Percentiles rank a stretch among this genome's conserved stretches.
phyloP scores from a whole-genome alignment of 2,329 filamentous ascomycete species.

The Phoma sp. region DNA sequence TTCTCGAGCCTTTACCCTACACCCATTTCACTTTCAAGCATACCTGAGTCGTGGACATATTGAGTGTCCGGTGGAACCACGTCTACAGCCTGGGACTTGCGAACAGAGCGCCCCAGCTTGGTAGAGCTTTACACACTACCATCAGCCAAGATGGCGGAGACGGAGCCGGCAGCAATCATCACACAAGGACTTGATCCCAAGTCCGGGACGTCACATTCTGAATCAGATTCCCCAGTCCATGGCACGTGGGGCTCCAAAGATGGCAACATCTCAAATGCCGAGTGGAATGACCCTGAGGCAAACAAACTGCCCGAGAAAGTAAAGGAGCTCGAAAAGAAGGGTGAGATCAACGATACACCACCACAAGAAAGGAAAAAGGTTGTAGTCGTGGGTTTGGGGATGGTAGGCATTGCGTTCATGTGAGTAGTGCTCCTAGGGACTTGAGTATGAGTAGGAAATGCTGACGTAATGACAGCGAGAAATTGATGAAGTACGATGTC shows the following conservation, averaged over 20 bases:
- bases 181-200: constrained; percentile 44
- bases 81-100: background rate
- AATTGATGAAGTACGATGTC: constrained; percentile 83
- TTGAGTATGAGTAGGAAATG: background rate
- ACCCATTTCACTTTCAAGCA: background rate
- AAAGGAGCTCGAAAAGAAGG: constrained; percentile 33
- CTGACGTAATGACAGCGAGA: constrained; percentile 68
- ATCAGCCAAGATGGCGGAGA: constrained; percentile 22
- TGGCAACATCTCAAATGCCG: constrained; percentile 51
- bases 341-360: constrained; percentile 36
- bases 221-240: constrained; percentile 28
- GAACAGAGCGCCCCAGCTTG: background rate
- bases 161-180: constrained; percentile 29
- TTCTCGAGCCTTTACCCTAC: background rate
- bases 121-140: background rate
- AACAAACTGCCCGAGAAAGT: constrained; percentile 55
- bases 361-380: constrained; percentile 64
- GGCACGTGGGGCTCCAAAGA: constrained; percentile 37
- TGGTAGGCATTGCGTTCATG: constrained; percentile 92
- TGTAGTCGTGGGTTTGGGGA: constrained; percentile 86
- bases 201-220: constrained; percentile 37
- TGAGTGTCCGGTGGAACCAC: background rate
- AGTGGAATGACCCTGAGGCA: constrained; percentile 56
- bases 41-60: background rate
- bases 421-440: constrained; percentile 55